These are phyloP conservation scores for Calycina marina DNA, from an alignment of 2,329 filamentous ascomycete species.

Conservation along the genomic window DNA sequence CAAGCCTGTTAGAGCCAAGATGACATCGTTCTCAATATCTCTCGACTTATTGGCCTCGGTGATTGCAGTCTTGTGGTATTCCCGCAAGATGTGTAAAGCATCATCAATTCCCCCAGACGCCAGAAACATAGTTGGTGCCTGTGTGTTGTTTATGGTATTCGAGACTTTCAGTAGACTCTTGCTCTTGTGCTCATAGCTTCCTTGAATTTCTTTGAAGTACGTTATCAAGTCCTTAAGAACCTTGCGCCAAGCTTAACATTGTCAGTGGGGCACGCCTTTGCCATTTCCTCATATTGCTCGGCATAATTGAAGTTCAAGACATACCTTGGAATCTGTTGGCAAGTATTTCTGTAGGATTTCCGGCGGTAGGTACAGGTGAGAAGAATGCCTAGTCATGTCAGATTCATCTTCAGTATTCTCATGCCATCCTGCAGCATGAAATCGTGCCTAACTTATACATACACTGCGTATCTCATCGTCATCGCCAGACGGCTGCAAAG, in stretches of 20 bases:
- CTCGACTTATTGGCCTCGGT: slow-evolving; percentile 74
- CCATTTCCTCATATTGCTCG: slow-evolving; percentile 2
- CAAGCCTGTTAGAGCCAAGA: slow-evolving; percentile 71
- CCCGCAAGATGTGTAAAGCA: slow-evolving; percentile 64
- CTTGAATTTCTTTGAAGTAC: slow-evolving; percentile 86
- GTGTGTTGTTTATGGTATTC: slow-evolving; percentile 69
- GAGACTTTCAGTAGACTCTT: slow-evolving; percentile 74
- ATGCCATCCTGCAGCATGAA: too few species aligned
- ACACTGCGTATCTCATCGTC: slow-evolving; percentile 63
- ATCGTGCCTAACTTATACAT: too few species aligned
- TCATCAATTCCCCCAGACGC: slow-evolving; percentile 75
- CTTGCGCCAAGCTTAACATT: slow-evolving; percentile 68
- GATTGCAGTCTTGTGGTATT: slow-evolving; percentile 70
- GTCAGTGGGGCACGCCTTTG: slow-evolving; percentile 4
- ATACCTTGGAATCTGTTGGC: slow-evolving; percentile 79
- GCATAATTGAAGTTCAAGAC: too few species aligned
- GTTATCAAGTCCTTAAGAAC: slow-evolving; percentile 85
- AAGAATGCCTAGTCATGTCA: too few species aligned
- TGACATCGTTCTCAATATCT: slow-evolving; percentile 85
- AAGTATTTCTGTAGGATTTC: slow-evolving; percentile 76
- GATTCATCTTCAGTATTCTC: too few species aligned
- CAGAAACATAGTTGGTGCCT: slow-evolving; percentile 62
- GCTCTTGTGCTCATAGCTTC: slow-evolving; percentile 71
- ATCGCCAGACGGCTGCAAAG: slow-evolving; percentile 53
- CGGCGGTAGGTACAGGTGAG: slow-evolving; percentile 76